Conservation (phyloP, 2,329 filamentous ascomycete genomes). For the Colletotrichum cordylinicola region DNA sequence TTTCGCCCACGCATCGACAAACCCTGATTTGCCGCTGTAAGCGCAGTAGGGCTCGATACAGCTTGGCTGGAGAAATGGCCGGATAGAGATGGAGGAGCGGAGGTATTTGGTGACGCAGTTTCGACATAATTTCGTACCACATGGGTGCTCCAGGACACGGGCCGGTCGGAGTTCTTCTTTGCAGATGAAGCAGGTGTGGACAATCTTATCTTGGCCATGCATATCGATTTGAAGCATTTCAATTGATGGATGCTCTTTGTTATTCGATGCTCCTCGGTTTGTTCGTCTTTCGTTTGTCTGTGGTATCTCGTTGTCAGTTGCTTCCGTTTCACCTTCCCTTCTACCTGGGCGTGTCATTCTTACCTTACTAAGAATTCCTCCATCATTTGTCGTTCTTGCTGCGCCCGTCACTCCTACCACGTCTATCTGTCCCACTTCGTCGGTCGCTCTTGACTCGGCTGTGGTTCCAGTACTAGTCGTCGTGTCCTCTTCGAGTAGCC, state of each 20-base stretch:
- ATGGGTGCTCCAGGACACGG: background rate
- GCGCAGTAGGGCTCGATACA: background rate
- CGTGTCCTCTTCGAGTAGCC: background rate
- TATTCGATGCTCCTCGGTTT: background rate
- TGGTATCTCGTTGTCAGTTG: background rate
- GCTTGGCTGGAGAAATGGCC: background rate
- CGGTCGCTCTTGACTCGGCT: background rate
- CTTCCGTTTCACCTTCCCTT: background rate
- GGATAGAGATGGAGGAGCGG: background rate
- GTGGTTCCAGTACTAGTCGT: rapidly evolving
- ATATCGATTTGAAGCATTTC: background rate
- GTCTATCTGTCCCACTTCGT: background rate
- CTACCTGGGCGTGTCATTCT: background rate
- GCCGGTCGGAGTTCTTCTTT: rapidly evolving
- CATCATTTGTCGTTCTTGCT: background rate
- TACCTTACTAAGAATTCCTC: background rate
- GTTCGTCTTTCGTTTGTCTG: background rate
- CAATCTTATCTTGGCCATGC: background rate
- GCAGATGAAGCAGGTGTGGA: background rate
- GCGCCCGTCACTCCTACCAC: background rate
- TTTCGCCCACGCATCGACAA: background rate
- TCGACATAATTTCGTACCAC: background rate
- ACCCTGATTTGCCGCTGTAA: background rate
- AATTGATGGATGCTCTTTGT: background rate
- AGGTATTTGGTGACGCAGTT: background rate